Evolutionary conservation across 352 stramenopile species (phyloP).

Genomic region (Saprolegnia diclina): DNA sequence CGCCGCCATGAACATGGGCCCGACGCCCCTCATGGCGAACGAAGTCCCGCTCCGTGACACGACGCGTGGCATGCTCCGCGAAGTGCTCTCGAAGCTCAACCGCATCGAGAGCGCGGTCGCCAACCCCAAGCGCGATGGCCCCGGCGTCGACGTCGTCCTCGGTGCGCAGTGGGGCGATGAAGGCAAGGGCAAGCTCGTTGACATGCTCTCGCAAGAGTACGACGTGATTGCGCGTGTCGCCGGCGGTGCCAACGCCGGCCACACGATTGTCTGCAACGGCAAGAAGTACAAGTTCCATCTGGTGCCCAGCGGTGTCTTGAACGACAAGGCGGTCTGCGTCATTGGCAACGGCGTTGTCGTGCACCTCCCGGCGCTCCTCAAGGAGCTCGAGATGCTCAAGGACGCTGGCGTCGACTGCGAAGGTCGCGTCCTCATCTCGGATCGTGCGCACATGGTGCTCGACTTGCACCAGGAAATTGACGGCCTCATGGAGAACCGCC

Average conservation of each 20-base stretch:
- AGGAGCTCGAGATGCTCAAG: conserved; percentile 91
- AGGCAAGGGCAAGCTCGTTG: conserved; percentile 99
- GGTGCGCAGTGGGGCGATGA: conserved; percentile 98
- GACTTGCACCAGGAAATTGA: conserved; percentile 96
- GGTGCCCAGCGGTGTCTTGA: conserved; percentile 96
- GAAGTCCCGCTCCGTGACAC: conserved; percentile 16
- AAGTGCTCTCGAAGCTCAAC: conserved; percentile 82
- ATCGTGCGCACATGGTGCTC: conserved; percentile 98
- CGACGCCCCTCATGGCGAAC: conserved; percentile 20
- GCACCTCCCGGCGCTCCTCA: conserved; percentile 94
- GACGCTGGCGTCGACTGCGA: conserved; percentile 86
- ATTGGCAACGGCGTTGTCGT: conserved; percentile 99
- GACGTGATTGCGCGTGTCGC: conserved; percentile 96
- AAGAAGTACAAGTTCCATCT: conserved; percentile 99
- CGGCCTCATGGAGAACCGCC: conserved; percentile 76
- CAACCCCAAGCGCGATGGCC: conserved; percentile 67
- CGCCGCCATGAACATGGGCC: conserved; percentile 12
- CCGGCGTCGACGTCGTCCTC: conserved; percentile 91
- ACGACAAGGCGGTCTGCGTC: conserved; percentile 93
- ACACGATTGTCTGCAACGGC: conserved; percentile 97
- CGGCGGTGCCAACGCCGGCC: conserved; percentile 96
- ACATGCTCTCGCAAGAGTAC: conserved; percentile 91
- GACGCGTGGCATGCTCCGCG: conserved; percentile 69
- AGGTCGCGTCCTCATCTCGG: conserved; percentile 94
- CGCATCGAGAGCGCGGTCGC: conserved; percentile 80